Evolutionary conservation across 2,329 filamentous ascomycete genomes (phyloP).

Genomic region (Cercospora sp.): DNA sequence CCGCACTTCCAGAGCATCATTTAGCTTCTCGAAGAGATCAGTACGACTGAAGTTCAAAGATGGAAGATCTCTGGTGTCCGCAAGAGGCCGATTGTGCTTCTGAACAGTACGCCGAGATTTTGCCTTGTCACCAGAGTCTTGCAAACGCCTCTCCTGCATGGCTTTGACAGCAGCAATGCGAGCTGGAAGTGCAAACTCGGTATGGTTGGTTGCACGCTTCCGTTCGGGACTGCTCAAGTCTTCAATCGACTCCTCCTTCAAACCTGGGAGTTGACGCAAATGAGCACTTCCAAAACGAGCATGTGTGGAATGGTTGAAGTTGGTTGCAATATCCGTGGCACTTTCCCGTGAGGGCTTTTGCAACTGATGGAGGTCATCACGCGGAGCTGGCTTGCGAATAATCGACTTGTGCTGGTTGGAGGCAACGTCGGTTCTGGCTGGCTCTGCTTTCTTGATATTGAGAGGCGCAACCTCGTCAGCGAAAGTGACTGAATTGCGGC

Average conservation of each 20-base stretch:
- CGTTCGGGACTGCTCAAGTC: conserved; percentile 44
- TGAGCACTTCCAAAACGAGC: conserved; percentile 36
- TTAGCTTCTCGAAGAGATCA: conserved; percentile 48
- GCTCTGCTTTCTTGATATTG: conserved; percentile 36
- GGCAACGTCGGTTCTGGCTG: conserved; percentile 23
- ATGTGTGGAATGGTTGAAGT: conserved; percentile 25
- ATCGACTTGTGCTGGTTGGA: conserved; percentile 31
- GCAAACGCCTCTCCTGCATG: conserved; percentile 38
- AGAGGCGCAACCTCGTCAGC: conserved; percentile 40
- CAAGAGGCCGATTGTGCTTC: conserved; percentile 37
- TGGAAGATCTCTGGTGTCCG: conserved; percentile 45
- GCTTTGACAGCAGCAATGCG: conserved; percentile 40
- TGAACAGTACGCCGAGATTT: conserved; percentile 34
- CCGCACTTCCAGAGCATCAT: conserved; percentile 45
- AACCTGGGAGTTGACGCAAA: conserved; percentile 40
- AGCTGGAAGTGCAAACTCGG: conserved; percentile 36
- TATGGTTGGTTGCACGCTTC: conserved; percentile 25
- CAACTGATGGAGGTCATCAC: conserved; percentile 27
- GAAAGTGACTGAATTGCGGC: conserved; percentile 36
- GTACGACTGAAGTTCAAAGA: conserved; percentile 52
- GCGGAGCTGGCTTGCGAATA: conserved; percentile 32
- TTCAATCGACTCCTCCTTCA: conserved; percentile 52
- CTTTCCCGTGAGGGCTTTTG: conserved; percentile 28
- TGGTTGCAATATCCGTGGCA: conserved; percentile 31
- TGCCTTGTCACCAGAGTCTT: conserved; percentile 36